phyloP scores from a whole-genome alignment of 2,329 filamentous ascomycete species.

The Fulvia fulva region DNA sequence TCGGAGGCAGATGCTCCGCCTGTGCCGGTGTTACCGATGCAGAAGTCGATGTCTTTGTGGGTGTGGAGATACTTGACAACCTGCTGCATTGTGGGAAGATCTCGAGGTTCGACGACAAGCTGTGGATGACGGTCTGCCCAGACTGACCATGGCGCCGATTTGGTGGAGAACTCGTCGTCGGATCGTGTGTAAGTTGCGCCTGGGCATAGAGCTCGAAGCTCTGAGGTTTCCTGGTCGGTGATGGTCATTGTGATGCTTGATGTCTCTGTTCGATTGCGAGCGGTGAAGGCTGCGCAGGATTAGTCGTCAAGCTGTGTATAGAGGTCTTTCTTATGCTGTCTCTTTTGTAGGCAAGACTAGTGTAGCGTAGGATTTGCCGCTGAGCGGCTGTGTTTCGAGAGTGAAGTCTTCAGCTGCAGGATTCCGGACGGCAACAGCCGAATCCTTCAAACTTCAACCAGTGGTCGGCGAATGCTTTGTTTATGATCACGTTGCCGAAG shows the following conservation, averaged over 20 bases:
- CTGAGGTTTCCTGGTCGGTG: not conserved
- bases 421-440: too few relatives aligned
- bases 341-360: too few relatives aligned
- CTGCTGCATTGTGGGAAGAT: conserved; percentile 29
- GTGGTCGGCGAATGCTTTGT: too few relatives aligned
- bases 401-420: too few relatives aligned
- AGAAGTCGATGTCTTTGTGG: conserved; percentile 35
- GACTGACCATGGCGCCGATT: conserved; percentile 31
- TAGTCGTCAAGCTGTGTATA: too few relatives aligned
- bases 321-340: too few relatives aligned
- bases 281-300: too few relatives aligned
- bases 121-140: conserved; percentile 34
- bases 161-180: conserved; percentile 12
- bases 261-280: not conserved
- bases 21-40: conserved; percentile 36
- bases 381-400: too few relatives aligned
- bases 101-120: conserved; percentile 34
- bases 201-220: conserved; percentile 6
- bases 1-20: conserved; percentile 36
- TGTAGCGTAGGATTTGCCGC: too few relatives aligned
- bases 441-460: too few relatives aligned
- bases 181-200: conserved; percentile 4
- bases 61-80: conserved; percentile 33
- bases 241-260: not conserved
- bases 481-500: too few relatives aligned